Percentiles rank a stretch among this genome's conserved stretches.
These are phyloP conservation scores for Globisporangium spiculum DNA, from an alignment of 352 stramenopile genomes.

Conservation along the genomic window DNA sequence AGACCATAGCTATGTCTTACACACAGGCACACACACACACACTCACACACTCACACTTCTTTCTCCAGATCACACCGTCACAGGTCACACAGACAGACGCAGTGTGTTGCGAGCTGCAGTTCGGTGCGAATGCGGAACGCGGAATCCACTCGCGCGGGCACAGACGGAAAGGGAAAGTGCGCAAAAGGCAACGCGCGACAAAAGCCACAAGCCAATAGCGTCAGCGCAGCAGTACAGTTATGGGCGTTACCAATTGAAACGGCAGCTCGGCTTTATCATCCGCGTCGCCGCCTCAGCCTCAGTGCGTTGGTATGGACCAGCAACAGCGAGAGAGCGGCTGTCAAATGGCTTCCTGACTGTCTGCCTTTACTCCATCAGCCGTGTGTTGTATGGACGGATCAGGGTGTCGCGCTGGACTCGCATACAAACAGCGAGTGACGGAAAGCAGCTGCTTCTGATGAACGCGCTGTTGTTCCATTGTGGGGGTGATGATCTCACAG, in stretches of 20 bases:
- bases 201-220: neutral
- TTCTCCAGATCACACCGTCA: no score
- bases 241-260: neutral
- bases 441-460: neutral
- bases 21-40: neutral
- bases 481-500: neutral
- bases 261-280: neutral
- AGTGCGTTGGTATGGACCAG: neutral
- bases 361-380: neutral
- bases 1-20: neutral
- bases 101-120: neutral
- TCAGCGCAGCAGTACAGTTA: neutral
- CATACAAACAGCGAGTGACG: constrained; percentile 5
- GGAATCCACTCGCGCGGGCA: neutral
- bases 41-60: neutral
- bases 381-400: neutral
- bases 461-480: neutral
- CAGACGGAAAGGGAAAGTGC: neutral
- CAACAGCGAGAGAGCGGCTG: no score
- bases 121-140: neutral
- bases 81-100: no score
- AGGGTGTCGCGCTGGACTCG: neutral
- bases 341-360: neutral
- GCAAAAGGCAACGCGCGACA: neutral
- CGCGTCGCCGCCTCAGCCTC: neutral